Base-by-base conservation (phyloP, 1,284 basidiomycete genomes). In the Leccinum subrobustum region DNA sequence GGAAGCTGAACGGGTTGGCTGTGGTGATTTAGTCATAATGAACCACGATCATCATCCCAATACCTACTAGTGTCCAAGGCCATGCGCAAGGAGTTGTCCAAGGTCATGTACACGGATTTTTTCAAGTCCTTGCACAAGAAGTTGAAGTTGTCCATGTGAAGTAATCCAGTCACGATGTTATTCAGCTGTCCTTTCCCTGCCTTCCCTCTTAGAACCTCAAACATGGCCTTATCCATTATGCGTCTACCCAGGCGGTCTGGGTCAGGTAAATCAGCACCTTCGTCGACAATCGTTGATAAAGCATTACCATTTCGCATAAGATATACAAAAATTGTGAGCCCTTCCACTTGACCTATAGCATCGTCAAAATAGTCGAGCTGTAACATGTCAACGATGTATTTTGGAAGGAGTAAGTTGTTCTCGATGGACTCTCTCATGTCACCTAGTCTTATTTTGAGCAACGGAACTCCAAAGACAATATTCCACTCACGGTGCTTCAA, bases 141-240 rank as follows among this genome's bases (percentile, higher is more conserved):
- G 25, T 25, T 25, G 23, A 23, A 23, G 23, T 23, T 23, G 23
- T 25, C 23, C 23, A 25, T 25, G 23, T 25, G 23, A 25, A 25
- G 1, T 5, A 25, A 25, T 25, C 23, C 23, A 25, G 23, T 25
- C 23, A 25, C 23, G 23, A 25, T 25, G 23, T 25, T 25, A 1
- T 44, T 44, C 42, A 44, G 3, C 3, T 54, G 58, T 0, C 69
- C 61, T 6, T 48, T 55, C 8, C 20, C 57, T 2, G 71, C 51
- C 53, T 72, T 70, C 6, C 1, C 14, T 2, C 48, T 9, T 18
- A 72, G 25, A 47, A 72, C 57, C n/a, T 60, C 12, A 25, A 25
- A 25, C 0, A 56, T 61, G 56, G 23, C 23, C 23, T 25, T 1
- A 0, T 51, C 2, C 44, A 25, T 58, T 18, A 68, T 52, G 29